phyloP scores from a whole-genome alignment of 192 early-diverging fungal species.

The Dimargaris verticillata region DNA sequence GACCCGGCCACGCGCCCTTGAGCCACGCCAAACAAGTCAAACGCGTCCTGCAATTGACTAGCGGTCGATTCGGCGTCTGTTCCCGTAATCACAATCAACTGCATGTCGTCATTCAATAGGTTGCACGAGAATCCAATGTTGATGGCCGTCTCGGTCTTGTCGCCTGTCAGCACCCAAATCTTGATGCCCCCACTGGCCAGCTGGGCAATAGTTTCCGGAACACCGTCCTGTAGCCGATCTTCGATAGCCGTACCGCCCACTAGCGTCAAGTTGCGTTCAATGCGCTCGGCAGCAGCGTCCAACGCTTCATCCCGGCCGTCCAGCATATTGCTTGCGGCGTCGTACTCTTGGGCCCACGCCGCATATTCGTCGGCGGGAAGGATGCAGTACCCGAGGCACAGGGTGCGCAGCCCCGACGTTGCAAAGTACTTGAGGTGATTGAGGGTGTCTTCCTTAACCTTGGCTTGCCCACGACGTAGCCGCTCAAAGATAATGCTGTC shows the following conservation, averaged over 20 bases:
- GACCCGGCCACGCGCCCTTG: slow-evolving; percentile 12
- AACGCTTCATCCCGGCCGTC: slow-evolving; percentile 67
- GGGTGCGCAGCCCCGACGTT: slow-evolving; percentile 59
- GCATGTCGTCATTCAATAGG: slow-evolving; percentile 67
- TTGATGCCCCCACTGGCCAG: slow-evolving; percentile 78
- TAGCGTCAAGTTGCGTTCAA: slow-evolving; percentile 64
- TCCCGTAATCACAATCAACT: slow-evolving; percentile 56
- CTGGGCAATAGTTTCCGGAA: slow-evolving; percentile 79
- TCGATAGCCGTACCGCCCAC: slow-evolving; percentile 97
- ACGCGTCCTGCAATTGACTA: slow-evolving; percentile 49
- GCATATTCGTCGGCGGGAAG: slow-evolving; percentile 54
- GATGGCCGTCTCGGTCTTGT: slow-evolving; percentile 95
- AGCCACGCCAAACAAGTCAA: slow-evolving; percentile 36
- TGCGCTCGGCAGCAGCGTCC: slow-evolving; percentile 57
- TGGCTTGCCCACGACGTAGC: slow-evolving; percentile 50
- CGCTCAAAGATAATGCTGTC: slow-evolving; percentile 85
- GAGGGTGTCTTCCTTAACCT: slow-evolving; percentile 46
- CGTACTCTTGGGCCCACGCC: slow-evolving; percentile 51
- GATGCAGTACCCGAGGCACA: slow-evolving; percentile 64
- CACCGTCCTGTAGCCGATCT: slow-evolving; percentile 93
- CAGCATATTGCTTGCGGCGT: slow-evolving; percentile 53
- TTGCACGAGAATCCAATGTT: slow-evolving; percentile 95
- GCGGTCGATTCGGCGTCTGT: slow-evolving; percentile 35
- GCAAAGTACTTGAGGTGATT: slow-evolving; percentile 77
- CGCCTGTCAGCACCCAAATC: slow-evolving; percentile 92